Percentiles rank a stretch among this genome's conserved stretches.
Evolutionary conservation across 2,329 filamentous ascomycete genomes (phyloP).

Genomic region (Cladosporium sp.): DNA sequence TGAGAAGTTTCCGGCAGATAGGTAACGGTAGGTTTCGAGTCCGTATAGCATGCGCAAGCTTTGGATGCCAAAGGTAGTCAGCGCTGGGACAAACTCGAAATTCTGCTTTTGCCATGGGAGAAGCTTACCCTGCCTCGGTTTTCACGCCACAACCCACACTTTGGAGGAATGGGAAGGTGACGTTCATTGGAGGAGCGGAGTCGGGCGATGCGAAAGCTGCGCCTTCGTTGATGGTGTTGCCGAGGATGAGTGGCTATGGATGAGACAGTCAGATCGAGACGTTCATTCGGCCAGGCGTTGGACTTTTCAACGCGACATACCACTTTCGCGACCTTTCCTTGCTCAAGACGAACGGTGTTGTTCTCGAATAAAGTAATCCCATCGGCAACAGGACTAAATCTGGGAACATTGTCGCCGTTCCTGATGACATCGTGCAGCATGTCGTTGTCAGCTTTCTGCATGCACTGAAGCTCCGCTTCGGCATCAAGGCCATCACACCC

Average conservation of each 20-base stretch:
- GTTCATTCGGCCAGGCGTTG: neutral
- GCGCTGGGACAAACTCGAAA: neutral
- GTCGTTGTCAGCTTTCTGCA: neutral
- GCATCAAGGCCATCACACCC: neutral
- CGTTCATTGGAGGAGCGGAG: neutral
- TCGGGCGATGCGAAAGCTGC: conserved; percentile 19
- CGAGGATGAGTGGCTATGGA: conserved; percentile 16
- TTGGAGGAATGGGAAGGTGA: neutral
- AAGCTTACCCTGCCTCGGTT: neutral
- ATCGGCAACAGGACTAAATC: conserved; percentile 16
- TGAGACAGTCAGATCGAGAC: neutral
- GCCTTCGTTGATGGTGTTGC: conserved; percentile 20
- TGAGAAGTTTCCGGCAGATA: conserved; percentile 37
- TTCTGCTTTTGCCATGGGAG: neutral
- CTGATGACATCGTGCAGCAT: conserved; percentile 1
- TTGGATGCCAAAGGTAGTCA: neutral
- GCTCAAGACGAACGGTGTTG: conserved; percentile 14
- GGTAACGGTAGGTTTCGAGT: conserved; percentile 36
- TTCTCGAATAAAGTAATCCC: conserved; percentile 17
- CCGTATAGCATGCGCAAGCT: conserved; percentile 1
- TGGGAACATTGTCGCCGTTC: neutral
- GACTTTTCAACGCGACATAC: neutral
- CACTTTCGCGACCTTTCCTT: conserved; percentile 15
- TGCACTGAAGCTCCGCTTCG: conserved; percentile 8
- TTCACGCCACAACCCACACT: neutral